Percentiles rank a stretch among this genome's conserved stretches.
phyloP scores from a whole-genome alignment of 163 green algal species.

The Chloromonas sp. region DNA sequence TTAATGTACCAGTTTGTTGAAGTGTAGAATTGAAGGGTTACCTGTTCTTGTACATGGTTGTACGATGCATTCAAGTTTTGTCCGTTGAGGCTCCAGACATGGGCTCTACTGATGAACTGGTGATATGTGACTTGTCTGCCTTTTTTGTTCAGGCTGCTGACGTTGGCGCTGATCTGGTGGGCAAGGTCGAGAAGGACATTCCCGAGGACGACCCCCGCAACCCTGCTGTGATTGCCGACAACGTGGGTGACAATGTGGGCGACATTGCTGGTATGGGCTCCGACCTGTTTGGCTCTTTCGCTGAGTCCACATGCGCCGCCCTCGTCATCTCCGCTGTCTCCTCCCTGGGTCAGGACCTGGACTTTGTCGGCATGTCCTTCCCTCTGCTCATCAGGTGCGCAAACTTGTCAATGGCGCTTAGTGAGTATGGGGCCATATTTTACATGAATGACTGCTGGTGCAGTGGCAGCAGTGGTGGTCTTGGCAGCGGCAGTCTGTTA shows the following conservation, averaged over 20 bases:
- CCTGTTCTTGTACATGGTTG: too few species aligned
- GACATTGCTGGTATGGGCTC: slow-evolving; percentile 98
- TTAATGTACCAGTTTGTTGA: too few species aligned
- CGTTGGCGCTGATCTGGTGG: slow-evolving; percentile 96
- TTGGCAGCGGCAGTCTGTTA: too few species aligned
- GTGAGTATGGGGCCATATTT: too few species aligned
- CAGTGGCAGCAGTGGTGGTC: too few species aligned
- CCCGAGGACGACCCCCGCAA: slow-evolving; percentile 96
- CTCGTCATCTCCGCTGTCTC: slow-evolving; percentile 75
- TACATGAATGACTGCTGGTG: too few species aligned
- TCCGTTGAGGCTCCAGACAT: background rate
- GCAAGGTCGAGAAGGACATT: slow-evolving; percentile 98
- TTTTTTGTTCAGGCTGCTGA: slow-evolving; percentile 77
- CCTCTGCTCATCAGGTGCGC: slow-evolving; percentile 74
- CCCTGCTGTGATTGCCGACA: slow-evolving; percentile 89
- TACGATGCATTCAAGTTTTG: too few species aligned
- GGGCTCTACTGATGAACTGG: background rate
- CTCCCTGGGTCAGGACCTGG: slow-evolving; percentile 58
- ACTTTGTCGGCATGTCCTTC: slow-evolving; percentile 87
- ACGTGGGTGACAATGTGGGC: slow-evolving; percentile 98
- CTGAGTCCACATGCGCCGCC: slow-evolving; percentile 87
- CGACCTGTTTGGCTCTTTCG: slow-evolving; percentile 98
- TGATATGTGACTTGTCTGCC: background rate
- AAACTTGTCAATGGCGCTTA: too few species aligned
- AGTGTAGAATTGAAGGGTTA: too few species aligned